Conservation (phyloP, 352 stramenopile genomes). For the Phytophthora boehmeriae region DNA sequence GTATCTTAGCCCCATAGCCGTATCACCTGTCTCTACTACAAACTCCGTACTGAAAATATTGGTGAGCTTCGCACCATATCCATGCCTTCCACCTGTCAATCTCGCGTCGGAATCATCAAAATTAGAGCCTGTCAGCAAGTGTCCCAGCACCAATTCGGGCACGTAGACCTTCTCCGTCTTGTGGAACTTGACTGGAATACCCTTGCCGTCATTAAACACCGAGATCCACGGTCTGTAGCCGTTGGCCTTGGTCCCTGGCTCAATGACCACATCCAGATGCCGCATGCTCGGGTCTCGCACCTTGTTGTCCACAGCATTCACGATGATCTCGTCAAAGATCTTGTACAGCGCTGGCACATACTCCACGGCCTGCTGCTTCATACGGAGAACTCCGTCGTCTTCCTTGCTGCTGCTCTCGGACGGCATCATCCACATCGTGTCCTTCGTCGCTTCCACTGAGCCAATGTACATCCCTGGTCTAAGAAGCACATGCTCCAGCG, state of each 20-base stretch:
- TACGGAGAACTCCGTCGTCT: slow-evolving; percentile 40
- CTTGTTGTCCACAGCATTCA: slow-evolving; percentile 98
- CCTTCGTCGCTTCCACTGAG: slow-evolving; percentile 77
- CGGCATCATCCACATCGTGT: slow-evolving; percentile 82
- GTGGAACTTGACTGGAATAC: slow-evolving; percentile 98
- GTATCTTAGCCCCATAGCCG: slow-evolving; percentile 74
- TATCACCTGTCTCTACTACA: slow-evolving; percentile 98
- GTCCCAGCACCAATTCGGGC: slow-evolving; percentile 97
- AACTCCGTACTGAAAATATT: slow-evolving; percentile 99
- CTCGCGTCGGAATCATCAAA: slow-evolving; percentile 98
- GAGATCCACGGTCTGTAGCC: slow-evolving; percentile 90
- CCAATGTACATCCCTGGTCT: slow-evolving; percentile 93
- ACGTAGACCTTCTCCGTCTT: slow-evolving; percentile 98
- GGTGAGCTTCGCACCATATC: slow-evolving; percentile 97
- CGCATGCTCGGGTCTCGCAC: slow-evolving; percentile 81
- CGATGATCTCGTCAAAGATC: slow-evolving; percentile 99
- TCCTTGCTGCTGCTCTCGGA: slow-evolving; percentile 27
- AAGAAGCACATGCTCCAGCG: slow-evolving; percentile 90
- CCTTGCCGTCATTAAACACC: slow-evolving; percentile 98
- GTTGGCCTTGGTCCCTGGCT: slow-evolving; percentile 62
- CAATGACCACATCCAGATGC: slow-evolving; percentile 74
- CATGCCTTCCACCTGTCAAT: slow-evolving; percentile 96
- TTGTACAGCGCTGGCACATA: slow-evolving; percentile 95
- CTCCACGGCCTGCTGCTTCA: slow-evolving; percentile 80
- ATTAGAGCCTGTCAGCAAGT: slow-evolving; percentile 99